Percentiles rank a stretch among this genome's conserved stretches.
Evolutionary conservation across 2,329 filamentous ascomycete genomes (phyloP).

Genomic region (Cadophora gregata): DNA sequence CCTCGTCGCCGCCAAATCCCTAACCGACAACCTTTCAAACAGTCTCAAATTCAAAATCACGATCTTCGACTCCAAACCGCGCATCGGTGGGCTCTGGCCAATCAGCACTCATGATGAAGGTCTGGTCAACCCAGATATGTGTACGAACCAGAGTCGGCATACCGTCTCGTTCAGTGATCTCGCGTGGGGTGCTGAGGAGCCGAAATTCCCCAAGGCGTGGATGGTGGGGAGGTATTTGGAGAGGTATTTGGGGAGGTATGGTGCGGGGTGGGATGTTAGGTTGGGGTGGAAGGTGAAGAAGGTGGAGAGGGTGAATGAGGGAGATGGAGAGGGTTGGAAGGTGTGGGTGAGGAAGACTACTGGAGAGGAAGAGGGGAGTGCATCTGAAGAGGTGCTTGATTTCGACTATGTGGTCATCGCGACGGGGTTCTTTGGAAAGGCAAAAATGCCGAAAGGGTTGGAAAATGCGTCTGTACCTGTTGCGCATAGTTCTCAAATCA

Average conservation of each 20-base stretch:
- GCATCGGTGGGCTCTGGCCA: constrained; percentile 82
- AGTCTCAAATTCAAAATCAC: constrained; percentile 69
- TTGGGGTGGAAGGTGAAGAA: constrained; percentile 34
- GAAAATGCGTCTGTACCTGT: constrained; percentile 50
- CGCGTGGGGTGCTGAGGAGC: constrained; percentile 66
- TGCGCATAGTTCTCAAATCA: constrained; percentile 72
- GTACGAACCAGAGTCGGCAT: constrained; percentile 77
- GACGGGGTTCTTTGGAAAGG: constrained; percentile 77
- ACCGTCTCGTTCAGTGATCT: constrained; percentile 76
- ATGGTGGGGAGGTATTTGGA: constrained; percentile 77
- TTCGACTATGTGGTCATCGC: constrained; percentile 78
- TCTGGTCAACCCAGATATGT: constrained; percentile 69
- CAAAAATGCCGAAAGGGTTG: constrained; percentile 56
- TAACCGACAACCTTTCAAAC: constrained; percentile 63
- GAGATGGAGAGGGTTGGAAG: constrained; percentile 29
- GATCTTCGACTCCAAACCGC: constrained; percentile 69
- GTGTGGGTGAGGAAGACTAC: constrained; percentile 23
- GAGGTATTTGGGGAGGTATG: constrained; percentile 64
- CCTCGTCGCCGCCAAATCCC: constrained; percentile 73
- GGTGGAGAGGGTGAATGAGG: constrained; percentile 21
- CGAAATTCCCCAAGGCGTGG: constrained; percentile 77
- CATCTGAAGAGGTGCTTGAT: constrained; percentile 22
- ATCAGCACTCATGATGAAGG: constrained; percentile 53
- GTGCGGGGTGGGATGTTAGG: constrained; percentile 33
- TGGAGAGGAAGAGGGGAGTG: neutral